Base-by-base conservation (phyloP, 2,329 filamentous ascomycete species). In the Colletotrichum eleusines region DNA sequence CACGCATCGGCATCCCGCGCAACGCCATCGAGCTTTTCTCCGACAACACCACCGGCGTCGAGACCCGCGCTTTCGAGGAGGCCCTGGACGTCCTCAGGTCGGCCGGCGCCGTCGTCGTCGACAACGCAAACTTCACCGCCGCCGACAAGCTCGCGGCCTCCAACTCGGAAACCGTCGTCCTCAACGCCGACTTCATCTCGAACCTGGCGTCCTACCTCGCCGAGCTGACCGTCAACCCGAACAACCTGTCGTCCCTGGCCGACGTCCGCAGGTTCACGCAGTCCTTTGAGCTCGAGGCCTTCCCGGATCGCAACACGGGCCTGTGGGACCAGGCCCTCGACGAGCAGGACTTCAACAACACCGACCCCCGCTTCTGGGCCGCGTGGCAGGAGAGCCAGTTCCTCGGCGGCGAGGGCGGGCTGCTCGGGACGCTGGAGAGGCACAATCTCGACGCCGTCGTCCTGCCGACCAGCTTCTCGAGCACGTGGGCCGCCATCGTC, bases 1-100 rank as follows among this genome's bases (percentile, higher is more conserved):
- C 87, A 38, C 84, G 89, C 9, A 89, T 92, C 57, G 91, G 90
- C 5, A 83, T 92, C 9, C 88, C 90, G 0, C 82, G 86, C 51
- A 91, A 92, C 73, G 83, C 87, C 9, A 81, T 92, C 51, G 81
- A 83, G n/a, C 53, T 74, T 5, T 71, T 68, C 23, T 71, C 71
- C 33, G 46, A 66, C 50, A 55, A 73, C 38, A 60, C 68, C 40
- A 71, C 72, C n/a, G 71, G 40, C 58, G 71, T 65, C 6, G 74
- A 73, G 18, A 60, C 88, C 2, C 80, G 81, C 1, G 86, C 87
- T 0, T 92, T 92, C 75, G 79, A 89, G 35, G 74, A 79, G 3
- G 84, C 88, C 0, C 79, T 92, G 2, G 70, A 79, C 1, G 75
- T 86, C 2, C 80, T 92, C 42, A 78, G 83, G 20, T 78, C 79